phyloP scores from a whole-genome alignment of 2,329 filamentous ascomycete genomes.

The Talaromyces sp. region DNA sequence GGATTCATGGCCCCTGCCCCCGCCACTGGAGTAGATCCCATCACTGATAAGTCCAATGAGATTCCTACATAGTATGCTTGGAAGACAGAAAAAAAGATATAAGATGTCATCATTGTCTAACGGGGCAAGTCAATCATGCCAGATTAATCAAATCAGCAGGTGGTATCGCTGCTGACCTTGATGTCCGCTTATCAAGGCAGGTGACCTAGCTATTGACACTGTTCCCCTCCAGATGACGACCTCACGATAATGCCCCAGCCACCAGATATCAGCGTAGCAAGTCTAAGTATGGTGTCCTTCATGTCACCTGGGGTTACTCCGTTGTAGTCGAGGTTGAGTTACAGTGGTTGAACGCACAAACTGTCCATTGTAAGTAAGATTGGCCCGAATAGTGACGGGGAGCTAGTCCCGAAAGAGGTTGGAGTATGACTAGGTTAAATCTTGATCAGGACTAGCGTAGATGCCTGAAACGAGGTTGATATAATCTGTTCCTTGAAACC shows the following conservation, averaged over 20 bases:
- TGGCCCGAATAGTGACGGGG: neutral
- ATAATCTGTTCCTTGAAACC: neutral
- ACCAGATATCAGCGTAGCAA: neutral
- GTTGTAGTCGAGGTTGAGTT: slow-evolving; percentile 6
- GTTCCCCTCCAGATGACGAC: neutral
- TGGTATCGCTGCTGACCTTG: slow-evolving; percentile 1
- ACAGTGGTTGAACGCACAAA: neutral
- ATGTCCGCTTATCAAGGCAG: neutral
- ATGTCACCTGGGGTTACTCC: slow-evolving; percentile 10
- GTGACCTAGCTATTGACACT: neutral
- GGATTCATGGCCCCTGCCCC: neutral
- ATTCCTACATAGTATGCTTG: neutral
- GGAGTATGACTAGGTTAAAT: neutral
- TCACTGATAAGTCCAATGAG: neutral
- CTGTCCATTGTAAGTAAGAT: neutral
- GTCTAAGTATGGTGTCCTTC: neutral
- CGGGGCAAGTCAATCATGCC: neutral
- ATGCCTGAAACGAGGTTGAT: neutral
- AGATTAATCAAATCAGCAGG: neutral
- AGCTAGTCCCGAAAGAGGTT: neutral
- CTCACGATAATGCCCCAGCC: neutral
- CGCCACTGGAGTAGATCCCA: neutral
- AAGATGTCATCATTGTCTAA: neutral
- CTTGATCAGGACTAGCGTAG: neutral
- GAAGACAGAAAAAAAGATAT: neutral